These are phyloP conservation scores for Closterium sp. DNA, from an alignment of 139 green algal species.

Conservation along the genomic window DNA sequence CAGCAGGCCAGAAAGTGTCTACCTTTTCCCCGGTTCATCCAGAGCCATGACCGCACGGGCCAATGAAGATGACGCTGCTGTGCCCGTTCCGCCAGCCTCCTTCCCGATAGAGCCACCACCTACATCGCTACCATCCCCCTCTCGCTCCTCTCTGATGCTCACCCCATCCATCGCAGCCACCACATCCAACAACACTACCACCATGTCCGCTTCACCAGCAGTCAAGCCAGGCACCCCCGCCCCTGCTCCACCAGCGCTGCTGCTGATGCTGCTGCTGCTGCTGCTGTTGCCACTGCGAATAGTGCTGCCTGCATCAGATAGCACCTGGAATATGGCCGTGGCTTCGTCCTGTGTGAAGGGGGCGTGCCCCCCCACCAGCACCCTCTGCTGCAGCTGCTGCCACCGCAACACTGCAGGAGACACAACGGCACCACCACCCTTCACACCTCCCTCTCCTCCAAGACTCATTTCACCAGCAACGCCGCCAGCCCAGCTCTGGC, in stretches of 20 bases:
- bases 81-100: too few relatives aligned
- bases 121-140: too few relatives aligned
- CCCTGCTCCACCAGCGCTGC: neutral
- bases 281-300: too few relatives aligned
- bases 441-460: neutral
- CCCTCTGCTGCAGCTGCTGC: neutral
- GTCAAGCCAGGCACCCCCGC: neutral
- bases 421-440: neutral
- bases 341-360: neutral
- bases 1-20: too few relatives aligned
- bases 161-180: neutral
- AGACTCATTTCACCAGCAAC: neutral
- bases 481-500: too few relatives aligned
- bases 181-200: neutral
- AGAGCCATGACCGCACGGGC: too few relatives aligned
- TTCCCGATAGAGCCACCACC: too few relatives aligned
- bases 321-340: neutral
- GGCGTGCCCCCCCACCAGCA: neutral
- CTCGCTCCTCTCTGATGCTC: neutral
- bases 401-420: neutral
- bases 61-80: too few relatives aligned
- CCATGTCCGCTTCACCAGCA: neutral
- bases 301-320: neutral
- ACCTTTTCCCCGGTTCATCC: too few relatives aligned
- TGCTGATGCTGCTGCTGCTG: neutral